Base-by-base conservation (phyloP, 148 eudicot genomes). In the Suaeda aralocaspica region DNA sequence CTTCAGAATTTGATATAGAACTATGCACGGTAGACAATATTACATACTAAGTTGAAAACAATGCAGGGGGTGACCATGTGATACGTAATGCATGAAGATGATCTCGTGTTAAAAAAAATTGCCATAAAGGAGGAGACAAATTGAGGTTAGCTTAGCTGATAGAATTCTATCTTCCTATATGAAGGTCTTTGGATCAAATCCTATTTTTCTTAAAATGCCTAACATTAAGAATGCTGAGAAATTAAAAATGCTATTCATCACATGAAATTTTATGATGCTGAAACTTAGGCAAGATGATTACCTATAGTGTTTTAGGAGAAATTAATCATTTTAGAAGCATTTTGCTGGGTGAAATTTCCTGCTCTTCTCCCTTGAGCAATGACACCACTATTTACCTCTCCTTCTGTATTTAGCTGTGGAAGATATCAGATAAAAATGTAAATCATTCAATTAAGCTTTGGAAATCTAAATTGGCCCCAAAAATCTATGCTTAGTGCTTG, bases 391-490 rank as follows among this genome's bases (percentile, higher is more conserved):
- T 36, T 36, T 36, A 36, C 41, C 4, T 36, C 41, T 36, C 8
- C 4, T 36, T 3, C 4, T 36, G 8, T 36, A 36, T 36, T 3
- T 36, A 36, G 41, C 41, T 3, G 41, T 36, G 8, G 4, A 36
- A 3, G 8, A 3, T 36, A 36, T 36, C 41, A 8, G 41, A 36
- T 36, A 36, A 8, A 36, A 36, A 36, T 36, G 41, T 48, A 36
- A 67, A 61, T 68, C 64, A 61, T 66, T 68, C 51, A 67, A 16
- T 12, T 56, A 42, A 78, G 48, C 74, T 68, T 73, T 55, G 70
- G 74, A 55, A 63, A 78, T 78, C 81, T 68, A 73, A 52, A 31
- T 73, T 68, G 81, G 81, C 52, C 81, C 81, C 81, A 25, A 68
- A 77, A 78, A 78, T 78, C 66, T 53, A 68, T 78, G 81, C 65